phyloP scores from a whole-genome alignment of 495 filamentous ascomycete species.

The Penicillium steckii region DNA sequence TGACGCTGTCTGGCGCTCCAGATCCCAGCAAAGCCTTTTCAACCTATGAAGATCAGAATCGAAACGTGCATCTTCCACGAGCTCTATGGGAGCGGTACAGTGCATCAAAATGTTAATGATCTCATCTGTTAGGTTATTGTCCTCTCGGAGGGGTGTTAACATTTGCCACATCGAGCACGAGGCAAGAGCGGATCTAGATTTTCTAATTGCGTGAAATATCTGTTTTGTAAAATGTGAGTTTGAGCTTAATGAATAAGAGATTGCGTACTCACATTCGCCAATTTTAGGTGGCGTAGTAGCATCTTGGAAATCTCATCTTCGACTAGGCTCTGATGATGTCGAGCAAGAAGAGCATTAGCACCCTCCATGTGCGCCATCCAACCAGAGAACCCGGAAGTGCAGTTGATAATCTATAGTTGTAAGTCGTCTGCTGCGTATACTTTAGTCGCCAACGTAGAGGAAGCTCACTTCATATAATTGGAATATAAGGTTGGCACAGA shows the following conservation, averaged over 20 bases:
- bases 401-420: conserved; percentile 10
- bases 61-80: neutral
- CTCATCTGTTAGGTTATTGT: conserved; percentile 7
- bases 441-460: no score
- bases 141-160: neutral
- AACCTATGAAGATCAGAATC: neutral
- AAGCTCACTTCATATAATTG: conserved; percentile 13
- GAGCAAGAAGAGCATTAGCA: conserved; percentile 15
- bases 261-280: conserved; percentile 8
- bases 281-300: conserved; percentile 12
- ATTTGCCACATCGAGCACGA: conserved; percentile 15
- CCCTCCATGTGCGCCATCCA: conserved; percentile 20
- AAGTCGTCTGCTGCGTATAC: no score
- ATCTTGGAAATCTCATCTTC: conserved; percentile 7
- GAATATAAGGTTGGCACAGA: conserved; percentile 14
- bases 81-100: conserved; percentile 9
- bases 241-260: neutral
- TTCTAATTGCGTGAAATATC: conserved; percentile 17
- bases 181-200: conserved; percentile 12
- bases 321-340: conserved; percentile 5
- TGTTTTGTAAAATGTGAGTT: neutral
- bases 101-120: conserved; percentile 18
- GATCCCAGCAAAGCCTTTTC: neutral
- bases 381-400: conserved; percentile 11
- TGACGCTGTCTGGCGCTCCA: neutral